Evolutionary conservation across 345 rosid species (phyloP).

Genomic region (Sapria himalayana): DNA sequence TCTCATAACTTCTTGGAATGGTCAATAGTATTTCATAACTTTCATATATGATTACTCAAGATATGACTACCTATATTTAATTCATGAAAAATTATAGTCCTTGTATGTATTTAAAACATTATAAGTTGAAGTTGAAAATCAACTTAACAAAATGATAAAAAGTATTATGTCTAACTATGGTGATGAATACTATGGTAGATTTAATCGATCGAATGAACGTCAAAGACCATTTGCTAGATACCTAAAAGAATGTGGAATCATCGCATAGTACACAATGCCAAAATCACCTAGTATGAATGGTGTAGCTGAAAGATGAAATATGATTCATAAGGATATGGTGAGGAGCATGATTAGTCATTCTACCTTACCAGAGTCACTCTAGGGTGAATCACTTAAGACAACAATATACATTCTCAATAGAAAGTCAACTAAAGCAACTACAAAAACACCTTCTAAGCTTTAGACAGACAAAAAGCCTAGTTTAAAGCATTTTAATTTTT

Average conservation of each 20-base stretch:
- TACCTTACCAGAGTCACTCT: not conserved
- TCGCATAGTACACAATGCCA: not conserved
- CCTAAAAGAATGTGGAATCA: not conserved
- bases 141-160: conserved; percentile 4
- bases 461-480: not conserved
- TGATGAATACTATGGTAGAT: conserved; percentile 5
- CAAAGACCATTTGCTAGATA: not conserved
- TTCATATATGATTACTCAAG: conserved; percentile 3
- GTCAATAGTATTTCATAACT: conserved; percentile 4
- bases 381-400: not conserved
- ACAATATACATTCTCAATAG: not conserved
- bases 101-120: not conserved
- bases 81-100: not conserved
- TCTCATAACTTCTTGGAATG: not conserved
- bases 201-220: not conserved
- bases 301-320: not conserved
- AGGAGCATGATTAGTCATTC: not conserved
- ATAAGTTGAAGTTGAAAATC: conserved; percentile 3
- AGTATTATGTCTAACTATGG: not conserved
- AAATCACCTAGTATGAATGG: not conserved
- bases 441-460: conserved; percentile 1
- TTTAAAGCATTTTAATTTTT: not conserved
- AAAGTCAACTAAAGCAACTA: not conserved
- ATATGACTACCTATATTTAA: conserved; percentile 1
- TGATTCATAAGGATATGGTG: conserved; percentile 2